These are phyloP conservation scores for Phytophthora uliginosa DNA, from an alignment of 352 stramenopile species.

Conservation along the genomic window DNA sequence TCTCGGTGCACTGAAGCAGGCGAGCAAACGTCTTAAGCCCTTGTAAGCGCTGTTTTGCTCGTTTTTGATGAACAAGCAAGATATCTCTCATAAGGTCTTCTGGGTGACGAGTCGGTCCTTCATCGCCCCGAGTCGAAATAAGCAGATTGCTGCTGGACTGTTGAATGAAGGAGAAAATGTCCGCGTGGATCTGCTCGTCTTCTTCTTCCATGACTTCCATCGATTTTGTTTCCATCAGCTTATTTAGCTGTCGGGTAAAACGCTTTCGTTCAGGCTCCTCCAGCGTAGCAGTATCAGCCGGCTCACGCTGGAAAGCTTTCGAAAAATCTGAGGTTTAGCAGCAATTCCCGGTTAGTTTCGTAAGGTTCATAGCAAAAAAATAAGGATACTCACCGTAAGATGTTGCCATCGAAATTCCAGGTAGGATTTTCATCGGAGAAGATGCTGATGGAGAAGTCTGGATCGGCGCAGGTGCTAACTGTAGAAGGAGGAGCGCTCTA, in stretches of 20 bases:
- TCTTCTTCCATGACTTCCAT: slow-evolving; percentile 86
- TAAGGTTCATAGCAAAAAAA: neutral
- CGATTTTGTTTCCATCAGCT: slow-evolving; percentile 80
- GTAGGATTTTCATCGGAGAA: slow-evolving; percentile 74
- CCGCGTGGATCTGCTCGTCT: slow-evolving; percentile 83
- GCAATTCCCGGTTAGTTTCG: slow-evolving; percentile 3
- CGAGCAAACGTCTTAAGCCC: slow-evolving; percentile 77
- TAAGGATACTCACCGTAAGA: slow-evolving; percentile 55
- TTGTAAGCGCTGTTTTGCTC: slow-evolving; percentile 57
- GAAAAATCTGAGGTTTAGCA: slow-evolving; percentile 44
- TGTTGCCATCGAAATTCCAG: slow-evolving; percentile 68
- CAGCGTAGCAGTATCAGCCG: neutral
- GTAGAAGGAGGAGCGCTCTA: slow-evolving; percentile 74
- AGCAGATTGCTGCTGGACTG: slow-evolving; percentile 43
- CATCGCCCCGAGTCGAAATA: slow-evolving; percentile 6
- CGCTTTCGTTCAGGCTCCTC: slow-evolving; percentile 42
- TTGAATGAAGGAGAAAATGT: slow-evolving; percentile 89
- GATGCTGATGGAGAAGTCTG: slow-evolving; percentile 30
- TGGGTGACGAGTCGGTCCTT: slow-evolving; percentile 20
- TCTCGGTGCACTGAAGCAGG: slow-evolving; percentile 60
- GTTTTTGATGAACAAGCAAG: slow-evolving; percentile 61
- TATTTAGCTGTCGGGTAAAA: slow-evolving; percentile 67
- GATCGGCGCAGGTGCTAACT: slow-evolving; percentile 61
- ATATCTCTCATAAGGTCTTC: slow-evolving; percentile 62
- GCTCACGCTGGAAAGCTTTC: slow-evolving; percentile 19